These are phyloP conservation scores for Psilocybe tampanensis DNA, from an alignment of 768 basidiomycete genomes.

Conservation along the genomic window DNA sequence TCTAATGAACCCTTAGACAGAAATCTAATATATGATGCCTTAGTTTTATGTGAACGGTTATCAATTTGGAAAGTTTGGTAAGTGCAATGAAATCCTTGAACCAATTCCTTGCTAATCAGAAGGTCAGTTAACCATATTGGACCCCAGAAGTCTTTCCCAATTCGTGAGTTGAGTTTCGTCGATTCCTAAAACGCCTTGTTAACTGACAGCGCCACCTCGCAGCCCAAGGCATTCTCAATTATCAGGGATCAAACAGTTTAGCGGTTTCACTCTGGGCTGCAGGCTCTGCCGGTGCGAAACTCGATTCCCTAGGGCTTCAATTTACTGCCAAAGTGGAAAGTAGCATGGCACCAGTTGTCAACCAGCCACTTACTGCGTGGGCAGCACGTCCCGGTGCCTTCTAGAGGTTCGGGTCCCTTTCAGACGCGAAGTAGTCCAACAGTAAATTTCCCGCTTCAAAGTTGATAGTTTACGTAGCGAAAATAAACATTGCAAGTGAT, in stretches of 20 bases:
- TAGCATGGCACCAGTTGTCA: constrained; percentile 34
- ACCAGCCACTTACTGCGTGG: constrained; percentile 38
- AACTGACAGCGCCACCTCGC: constrained; percentile 31
- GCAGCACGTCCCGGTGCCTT: constrained; percentile 31
- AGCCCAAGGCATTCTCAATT: constrained; percentile 55
- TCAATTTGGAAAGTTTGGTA: constrained; percentile 47
- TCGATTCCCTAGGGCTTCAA: constrained; percentile 39
- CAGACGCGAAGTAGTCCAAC: neutral
- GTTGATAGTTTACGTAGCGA: neutral
- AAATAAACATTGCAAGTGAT: constrained; percentile 8
- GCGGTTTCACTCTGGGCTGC: constrained; percentile 52
- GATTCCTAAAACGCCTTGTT: constrained; percentile 29
- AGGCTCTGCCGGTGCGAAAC: constrained; percentile 39
- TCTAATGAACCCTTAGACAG: neutral
- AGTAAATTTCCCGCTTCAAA: neutral
- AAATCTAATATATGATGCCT: neutral
- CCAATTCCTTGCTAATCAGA: neutral
- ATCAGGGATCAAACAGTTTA: constrained; percentile 48
- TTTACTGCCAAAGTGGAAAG: constrained; percentile 41
- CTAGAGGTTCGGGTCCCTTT: neutral
- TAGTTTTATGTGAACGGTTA: constrained; percentile 48
- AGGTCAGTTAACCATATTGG: constrained; percentile 43
- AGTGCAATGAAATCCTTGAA: constrained; percentile 5
- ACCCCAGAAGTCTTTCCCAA: constrained; percentile 42
- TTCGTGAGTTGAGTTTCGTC: constrained; percentile 35